These are phyloP conservation scores for Trichosporon sp. DNA, from an alignment of 1,284 basidiomycete species.

Conservation along the genomic window DNA sequence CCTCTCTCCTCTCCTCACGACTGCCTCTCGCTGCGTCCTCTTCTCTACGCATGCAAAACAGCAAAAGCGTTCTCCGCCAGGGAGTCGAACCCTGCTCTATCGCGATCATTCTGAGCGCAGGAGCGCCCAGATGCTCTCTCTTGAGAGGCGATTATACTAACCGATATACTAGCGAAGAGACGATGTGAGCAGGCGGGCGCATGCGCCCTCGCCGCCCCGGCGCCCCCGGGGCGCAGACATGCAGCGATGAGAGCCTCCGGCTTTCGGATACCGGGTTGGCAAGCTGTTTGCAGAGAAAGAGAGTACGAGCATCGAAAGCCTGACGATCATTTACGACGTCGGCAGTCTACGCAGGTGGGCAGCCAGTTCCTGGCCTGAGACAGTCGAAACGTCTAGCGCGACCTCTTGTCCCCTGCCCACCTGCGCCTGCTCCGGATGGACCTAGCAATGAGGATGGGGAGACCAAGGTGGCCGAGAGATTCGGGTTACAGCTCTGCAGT, in stretches of 20 bases:
- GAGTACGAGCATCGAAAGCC: background rate
- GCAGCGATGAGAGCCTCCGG: background rate
- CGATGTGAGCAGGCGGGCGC: background rate
- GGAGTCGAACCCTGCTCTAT: slow-evolving; percentile 14
- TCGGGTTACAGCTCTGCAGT: background rate
- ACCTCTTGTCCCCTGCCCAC: too few relatives aligned
- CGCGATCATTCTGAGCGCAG: background rate
- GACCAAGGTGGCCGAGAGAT: background rate
- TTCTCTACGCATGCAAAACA: background rate
- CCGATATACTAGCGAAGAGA: slow-evolving; percentile 6
- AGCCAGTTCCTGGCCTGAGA: background rate
- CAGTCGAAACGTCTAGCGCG: background rate
- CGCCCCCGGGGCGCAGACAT: background rate
- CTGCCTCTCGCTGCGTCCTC: background rate
- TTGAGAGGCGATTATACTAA: slow-evolving; percentile 19
- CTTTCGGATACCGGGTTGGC: background rate
- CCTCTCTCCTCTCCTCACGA: background rate
- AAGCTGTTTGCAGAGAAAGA: too few relatives aligned
- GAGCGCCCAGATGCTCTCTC: background rate
- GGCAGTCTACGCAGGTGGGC: background rate
- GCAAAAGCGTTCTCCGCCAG: slow-evolving; percentile 11
- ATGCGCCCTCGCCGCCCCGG: background rate
- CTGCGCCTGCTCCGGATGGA: background rate
- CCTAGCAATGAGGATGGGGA: background rate
- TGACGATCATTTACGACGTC: background rate